phyloP scores from a whole-genome alignment of 257 asterid genomes.

The Solanum bulbocastanum region DNA sequence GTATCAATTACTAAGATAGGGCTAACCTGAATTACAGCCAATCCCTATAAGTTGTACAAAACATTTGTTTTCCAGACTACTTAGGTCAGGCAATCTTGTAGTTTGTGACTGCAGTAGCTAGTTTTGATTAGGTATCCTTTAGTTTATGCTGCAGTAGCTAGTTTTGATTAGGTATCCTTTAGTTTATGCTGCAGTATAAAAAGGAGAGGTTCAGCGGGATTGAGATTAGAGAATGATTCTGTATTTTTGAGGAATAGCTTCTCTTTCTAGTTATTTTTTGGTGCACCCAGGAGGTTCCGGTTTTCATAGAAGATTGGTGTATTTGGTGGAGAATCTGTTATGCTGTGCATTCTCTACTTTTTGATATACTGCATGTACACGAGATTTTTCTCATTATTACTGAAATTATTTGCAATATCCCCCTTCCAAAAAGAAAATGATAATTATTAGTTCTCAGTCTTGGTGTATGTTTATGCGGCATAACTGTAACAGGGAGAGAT shows the following conservation, averaged over 20 bases:
- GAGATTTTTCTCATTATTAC: too few species aligned
- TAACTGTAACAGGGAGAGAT: not conserved
- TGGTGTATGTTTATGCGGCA: not conserved
- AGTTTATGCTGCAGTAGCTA: not conserved
- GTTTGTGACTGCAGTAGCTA: not conserved
- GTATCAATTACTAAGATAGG: not conserved
- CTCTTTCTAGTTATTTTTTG: not conserved
- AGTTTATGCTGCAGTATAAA: not conserved
- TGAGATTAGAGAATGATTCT: not conserved
- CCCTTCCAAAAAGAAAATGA: not conserved
- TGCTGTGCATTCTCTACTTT: not conserved
- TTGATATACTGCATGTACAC: not conserved
- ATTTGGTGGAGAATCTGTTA: not conserved
- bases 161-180: not conserved
- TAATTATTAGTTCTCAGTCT: not conserved
- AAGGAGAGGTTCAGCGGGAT: not conserved
- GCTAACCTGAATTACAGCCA: not conserved
- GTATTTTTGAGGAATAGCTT: not conserved
- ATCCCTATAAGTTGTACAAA: not conserved
- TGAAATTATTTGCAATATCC: too few species aligned
- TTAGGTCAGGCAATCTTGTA: not conserved
- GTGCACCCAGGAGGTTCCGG: not conserved
- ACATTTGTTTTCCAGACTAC: not conserved
- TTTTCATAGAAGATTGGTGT: not conserved
- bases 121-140: not conserved